Conservation (phyloP, 345 rosid genomes). For the Abelmoschus esculentus region DNA sequence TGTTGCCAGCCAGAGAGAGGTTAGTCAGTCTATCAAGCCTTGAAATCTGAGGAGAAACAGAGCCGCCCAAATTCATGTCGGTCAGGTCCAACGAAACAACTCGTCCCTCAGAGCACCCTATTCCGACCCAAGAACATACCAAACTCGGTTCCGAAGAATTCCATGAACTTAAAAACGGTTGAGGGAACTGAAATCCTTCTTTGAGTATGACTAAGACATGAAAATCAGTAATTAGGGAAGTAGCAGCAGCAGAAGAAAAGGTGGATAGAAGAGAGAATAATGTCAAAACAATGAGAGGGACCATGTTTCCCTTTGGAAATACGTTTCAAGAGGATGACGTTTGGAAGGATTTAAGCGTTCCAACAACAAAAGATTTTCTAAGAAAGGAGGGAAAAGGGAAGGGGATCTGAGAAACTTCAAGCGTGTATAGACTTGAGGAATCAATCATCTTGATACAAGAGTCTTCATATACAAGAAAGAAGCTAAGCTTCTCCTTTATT, state of each 20-base stretch:
- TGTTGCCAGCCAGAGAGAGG: slow-evolving; percentile 56
- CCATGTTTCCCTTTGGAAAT: slow-evolving; percentile 31
- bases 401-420: slow-evolving; percentile 41
- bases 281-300: slow-evolving; percentile 38
- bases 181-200: slow-evolving; percentile 40
- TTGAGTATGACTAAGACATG: slow-evolving; percentile 38
- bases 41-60: slow-evolving; percentile 35
- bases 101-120: slow-evolving; percentile 35
- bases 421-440: too few relatives aligned
- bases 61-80: slow-evolving; percentile 41
- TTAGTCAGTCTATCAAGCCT: slow-evolving; percentile 35
- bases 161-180: slow-evolving; percentile 45
- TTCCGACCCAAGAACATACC: slow-evolving; percentile 60
- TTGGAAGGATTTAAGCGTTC: slow-evolving; percentile 31
- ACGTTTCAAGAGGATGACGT: slow-evolving; percentile 23
- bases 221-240: slow-evolving; percentile 40
- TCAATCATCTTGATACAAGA: slow-evolving; percentile 21
- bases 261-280: slow-evolving; percentile 27
- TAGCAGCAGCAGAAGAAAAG: slow-evolving; percentile 22
- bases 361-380: slow-evolving; percentile 20
- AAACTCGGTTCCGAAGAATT: slow-evolving; percentile 37
- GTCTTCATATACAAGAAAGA: slow-evolving; percentile 32
- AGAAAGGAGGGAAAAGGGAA: slow-evolving; percentile 33
- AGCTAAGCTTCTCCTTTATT: slow-evolving; percentile 38
- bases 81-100: slow-evolving; percentile 51